Conservation (phyloP, 75 land plant genomes). For the Pseudotsuga menziesii region DNA sequence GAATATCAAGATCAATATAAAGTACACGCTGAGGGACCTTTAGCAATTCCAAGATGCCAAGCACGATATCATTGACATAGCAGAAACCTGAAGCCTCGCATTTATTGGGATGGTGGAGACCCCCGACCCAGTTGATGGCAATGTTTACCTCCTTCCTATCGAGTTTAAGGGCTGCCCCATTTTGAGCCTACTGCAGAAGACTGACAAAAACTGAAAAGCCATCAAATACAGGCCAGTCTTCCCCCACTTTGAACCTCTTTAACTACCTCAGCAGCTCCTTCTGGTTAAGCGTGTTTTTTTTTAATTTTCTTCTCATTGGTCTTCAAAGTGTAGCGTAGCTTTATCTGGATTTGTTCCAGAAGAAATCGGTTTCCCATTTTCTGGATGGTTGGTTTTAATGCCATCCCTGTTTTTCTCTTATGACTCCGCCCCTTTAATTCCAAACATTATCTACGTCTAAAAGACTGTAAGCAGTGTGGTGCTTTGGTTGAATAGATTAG, state of each 20-base stretch:
- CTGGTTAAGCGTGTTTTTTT: too few relatives aligned
- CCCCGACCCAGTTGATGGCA: slow-evolving; percentile 42
- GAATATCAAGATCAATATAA: slow-evolving; percentile 38
- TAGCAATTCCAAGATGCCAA: slow-evolving; percentile 35
- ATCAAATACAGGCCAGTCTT: slow-evolving; percentile 32
- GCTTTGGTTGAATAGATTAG: too few relatives aligned
- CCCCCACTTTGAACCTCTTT: slow-evolving; percentile 41
- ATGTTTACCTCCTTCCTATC: slow-evolving; percentile 29
- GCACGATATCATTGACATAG: slow-evolving; percentile 52
- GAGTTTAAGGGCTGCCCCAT: slow-evolving; percentile 36
- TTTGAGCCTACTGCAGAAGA: slow-evolving; percentile 39
- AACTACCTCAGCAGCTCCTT: slow-evolving; percentile 9
- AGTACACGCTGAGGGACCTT: slow-evolving; percentile 27
- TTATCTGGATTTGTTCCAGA: too few relatives aligned
- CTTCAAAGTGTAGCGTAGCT: too few relatives aligned
- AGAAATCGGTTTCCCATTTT: too few relatives aligned
- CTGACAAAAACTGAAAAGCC: slow-evolving; percentile 30
- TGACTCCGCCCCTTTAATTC: too few relatives aligned
- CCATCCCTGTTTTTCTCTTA: too few relatives aligned
- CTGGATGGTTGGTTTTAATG: too few relatives aligned
- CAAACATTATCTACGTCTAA: too few relatives aligned
- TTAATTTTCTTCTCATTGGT: too few relatives aligned
- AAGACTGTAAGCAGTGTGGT: too few relatives aligned
- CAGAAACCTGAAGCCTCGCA: slow-evolving; percentile 50
- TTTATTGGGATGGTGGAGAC: slow-evolving; percentile 40